Evolutionary conservation across 2,329 filamentous ascomycete genomes (phyloP).

Genomic region (Colletotrichum coccodes): DNA sequence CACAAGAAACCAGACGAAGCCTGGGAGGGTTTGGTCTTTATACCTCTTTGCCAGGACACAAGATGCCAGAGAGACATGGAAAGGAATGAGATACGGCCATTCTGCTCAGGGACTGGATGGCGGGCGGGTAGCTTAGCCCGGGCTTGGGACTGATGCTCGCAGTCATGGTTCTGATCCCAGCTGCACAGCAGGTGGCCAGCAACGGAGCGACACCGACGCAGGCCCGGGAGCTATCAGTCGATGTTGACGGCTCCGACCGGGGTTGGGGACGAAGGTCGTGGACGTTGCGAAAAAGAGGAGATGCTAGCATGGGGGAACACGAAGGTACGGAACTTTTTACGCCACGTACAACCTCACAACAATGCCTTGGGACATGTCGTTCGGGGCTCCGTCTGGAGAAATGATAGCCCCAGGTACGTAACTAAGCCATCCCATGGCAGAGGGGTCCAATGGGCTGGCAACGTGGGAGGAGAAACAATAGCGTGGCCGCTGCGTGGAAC

Average conservation of each 20-base stretch:
- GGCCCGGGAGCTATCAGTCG: slow-evolving; percentile 19
- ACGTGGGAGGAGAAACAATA: neutral
- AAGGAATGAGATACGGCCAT: neutral
- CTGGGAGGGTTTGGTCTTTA: slow-evolving; percentile 11
- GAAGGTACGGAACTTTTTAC: neutral
- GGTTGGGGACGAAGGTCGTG: slow-evolving; percentile 7
- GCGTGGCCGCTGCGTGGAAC: neutral
- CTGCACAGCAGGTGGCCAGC: neutral
- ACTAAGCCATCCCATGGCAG: neutral
- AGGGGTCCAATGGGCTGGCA: slow-evolving; percentile 19
- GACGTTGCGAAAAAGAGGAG: neutral
- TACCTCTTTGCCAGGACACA: slow-evolving; percentile 12
- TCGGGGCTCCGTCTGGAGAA: neutral
- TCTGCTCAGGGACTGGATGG: slow-evolving; percentile 4
- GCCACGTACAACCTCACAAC: neutral
- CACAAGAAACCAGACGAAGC: neutral
- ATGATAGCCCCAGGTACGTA: neutral
- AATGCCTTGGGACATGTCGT: neutral
- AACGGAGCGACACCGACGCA: slow-evolving; percentile 3
- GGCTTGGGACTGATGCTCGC: slow-evolving; percentile 1
- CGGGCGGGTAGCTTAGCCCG: slow-evolving; percentile 2
- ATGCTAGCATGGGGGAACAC: neutral
- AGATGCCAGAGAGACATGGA: neutral
- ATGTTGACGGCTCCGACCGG: slow-evolving; percentile 19
- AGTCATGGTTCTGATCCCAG: slow-evolving; percentile 19